Conservation (phyloP, 805 yeast species). For the Kluyveromyces wickerhamii region DNA sequence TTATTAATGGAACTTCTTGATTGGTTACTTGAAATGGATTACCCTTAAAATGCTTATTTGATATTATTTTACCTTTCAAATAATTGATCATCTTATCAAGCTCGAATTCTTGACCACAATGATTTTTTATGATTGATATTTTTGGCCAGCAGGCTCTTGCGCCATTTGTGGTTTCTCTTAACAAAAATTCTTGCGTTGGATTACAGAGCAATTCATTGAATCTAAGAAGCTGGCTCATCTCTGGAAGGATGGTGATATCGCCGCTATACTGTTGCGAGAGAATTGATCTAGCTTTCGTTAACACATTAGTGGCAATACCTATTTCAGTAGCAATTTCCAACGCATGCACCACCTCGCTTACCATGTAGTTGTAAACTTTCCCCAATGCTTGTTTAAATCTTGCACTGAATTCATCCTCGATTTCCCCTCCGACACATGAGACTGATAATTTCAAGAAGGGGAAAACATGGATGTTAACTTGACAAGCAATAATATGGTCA, state of each 20-base stretch:
- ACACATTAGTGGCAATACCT: conserved; percentile 65
- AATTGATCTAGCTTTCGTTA: conserved; percentile 67
- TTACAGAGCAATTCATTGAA: conserved; percentile 60
- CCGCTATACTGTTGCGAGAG: conserved; percentile 87
- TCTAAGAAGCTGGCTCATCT: conserved; percentile 47
- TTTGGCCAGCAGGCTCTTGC: conserved; percentile 94
- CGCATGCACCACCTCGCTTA: conserved; percentile 71
- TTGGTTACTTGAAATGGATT: conserved; percentile 26
- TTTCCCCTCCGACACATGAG: conserved; percentile 60
- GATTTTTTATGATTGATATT: conserved; percentile 74
- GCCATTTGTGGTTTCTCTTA: conserved; percentile 63
- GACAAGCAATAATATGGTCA: conserved; percentile 95
- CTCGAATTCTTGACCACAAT: conserved; percentile 83
- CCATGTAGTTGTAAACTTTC: conserved; percentile 47
- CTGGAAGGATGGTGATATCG: conserved; percentile 87
- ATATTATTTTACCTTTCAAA: conserved; percentile 54
- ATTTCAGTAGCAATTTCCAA: conserved; percentile 65
- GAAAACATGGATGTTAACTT: conserved; percentile 92
- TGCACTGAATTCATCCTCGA: conserved; percentile 53
- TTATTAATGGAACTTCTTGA: conserved; percentile 17
- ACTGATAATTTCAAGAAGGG: conserved; percentile 70
- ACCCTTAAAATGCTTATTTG: conserved; percentile 25
- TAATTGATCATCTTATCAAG: conserved; percentile 71
- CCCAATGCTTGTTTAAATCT: conserved; percentile 45
- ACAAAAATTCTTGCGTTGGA: conserved; percentile 71